Evolutionary conservation across 805 yeast species (phyloP), one percentile per base, ranked within the genome.

Genomic region (Komagataella kurtzmanii): DNA sequence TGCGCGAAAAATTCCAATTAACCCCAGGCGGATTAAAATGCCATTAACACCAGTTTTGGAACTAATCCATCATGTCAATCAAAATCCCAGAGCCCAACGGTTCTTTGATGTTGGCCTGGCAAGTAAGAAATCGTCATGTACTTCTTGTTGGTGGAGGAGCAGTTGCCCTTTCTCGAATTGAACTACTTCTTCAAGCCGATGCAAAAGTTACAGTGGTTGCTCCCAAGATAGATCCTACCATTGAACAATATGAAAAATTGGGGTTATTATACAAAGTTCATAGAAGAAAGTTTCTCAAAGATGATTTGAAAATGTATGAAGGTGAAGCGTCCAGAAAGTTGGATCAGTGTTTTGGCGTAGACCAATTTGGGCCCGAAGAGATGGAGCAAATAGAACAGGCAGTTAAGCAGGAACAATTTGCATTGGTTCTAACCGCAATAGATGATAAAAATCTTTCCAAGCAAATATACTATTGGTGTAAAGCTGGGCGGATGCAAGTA

Each of bases 91-190:
- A 61, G 45, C 73, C 73, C 1, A 62, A 69, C 48, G 85, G 80
- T 2, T 84, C 89, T 0, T 66, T 83, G 10, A 69, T 83, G 57
- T 71, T 83, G 18, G 89, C 90, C 8, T 83, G 86, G 87, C 89
- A 83, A 65, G 85, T 83, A 6, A 17, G 36, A 66, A 75, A 73
- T 55, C 74, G 74, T 48, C 86, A 77, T 57, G 86, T 85, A 14
- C 69, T 86, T 7, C 85, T 86, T 1, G 77, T 86, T 45, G 95
- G 95, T 0, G 88, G 84, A 6, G 87, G 88, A 8, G 84, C 80
- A 48, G 95, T 87, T 7, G 96, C 89, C 0, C 69, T 81, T 8
- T 76, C 88, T 17, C 66, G 96, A 50, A 79, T 86, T 3, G 70
- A 74, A 51, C 87, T 84, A 59, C 69, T 87, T 18, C 62, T 85